A percentile compares a stretch with the other conserved stretches of the same genome.
Evolutionary conservation across 2,329 filamentous ascomycete species (phyloP).

Genomic region (Colletotrichum viniferum): DNA sequence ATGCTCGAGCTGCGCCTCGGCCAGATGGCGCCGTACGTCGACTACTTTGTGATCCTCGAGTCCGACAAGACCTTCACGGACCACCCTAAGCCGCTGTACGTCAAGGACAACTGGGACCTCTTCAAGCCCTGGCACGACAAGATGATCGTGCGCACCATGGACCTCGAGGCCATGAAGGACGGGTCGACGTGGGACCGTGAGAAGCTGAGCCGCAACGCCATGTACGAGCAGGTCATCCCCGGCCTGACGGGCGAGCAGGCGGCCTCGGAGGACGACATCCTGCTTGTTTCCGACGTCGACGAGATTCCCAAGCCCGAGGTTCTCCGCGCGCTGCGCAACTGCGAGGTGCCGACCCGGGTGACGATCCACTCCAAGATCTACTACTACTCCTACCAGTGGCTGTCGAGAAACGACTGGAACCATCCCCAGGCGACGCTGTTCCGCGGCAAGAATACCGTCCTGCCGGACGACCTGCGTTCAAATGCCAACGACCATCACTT

Average conservation of each 20-base stretch:
- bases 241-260: constrained; percentile 43
- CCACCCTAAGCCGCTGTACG: constrained; percentile 55
- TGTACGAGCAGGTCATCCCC: constrained; percentile 62
- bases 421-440: constrained; percentile 67
- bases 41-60: constrained; percentile 71
- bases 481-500: constrained; percentile 45
- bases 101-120: constrained; percentile 55
- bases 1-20: constrained; percentile 69
- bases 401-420: constrained; percentile 51
- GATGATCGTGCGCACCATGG: constrained; percentile 57
- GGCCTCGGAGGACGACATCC: constrained; percentile 55
- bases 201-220: constrained; percentile 58
- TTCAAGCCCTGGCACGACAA: constrained; percentile 61
- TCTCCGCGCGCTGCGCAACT: constrained; percentile 52
- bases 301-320: constrained; percentile 61
- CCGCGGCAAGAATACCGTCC: constrained; percentile 47
- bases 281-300: constrained; percentile 65
- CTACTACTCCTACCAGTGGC: constrained; percentile 63
- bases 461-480: constrained; percentile 57
- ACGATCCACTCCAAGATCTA: constrained; percentile 58
- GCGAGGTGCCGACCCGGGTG: constrained; percentile 55
- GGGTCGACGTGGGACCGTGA: constrained; percentile 53
- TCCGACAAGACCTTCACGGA: constrained; percentile 62
- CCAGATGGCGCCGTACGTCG: constrained; percentile 60
- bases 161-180: constrained; percentile 8